Conservation (phyloP, 2,329 filamentous ascomycete species). For the Microdochium nivale region DNA sequence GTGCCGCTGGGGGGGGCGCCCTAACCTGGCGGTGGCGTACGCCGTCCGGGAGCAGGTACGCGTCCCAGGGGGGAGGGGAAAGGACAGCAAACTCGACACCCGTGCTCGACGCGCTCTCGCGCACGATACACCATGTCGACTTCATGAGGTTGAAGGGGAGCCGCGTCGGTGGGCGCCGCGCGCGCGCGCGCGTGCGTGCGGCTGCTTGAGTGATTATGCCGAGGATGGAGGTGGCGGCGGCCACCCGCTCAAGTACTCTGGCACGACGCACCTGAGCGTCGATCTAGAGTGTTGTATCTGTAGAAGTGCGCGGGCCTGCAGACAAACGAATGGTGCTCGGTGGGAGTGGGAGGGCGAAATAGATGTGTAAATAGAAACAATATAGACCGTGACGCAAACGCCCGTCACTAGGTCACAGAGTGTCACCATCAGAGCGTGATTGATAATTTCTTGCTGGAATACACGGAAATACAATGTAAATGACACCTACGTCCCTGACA, state of each 20-base stretch:
- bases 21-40: constrained; percentile 64
- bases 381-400: background rate
- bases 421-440: background rate
- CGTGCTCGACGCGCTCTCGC: constrained; percentile 59
- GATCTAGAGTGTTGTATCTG: constrained; percentile 50
- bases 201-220: constrained; percentile 66
- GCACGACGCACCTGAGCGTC: constrained; percentile 68
- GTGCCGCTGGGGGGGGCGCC: constrained; percentile 55
- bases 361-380: constrained; percentile 4
- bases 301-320: constrained; percentile 61
- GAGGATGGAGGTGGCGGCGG: constrained; percentile 59
- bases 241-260: constrained; percentile 80
- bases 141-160: constrained; percentile 62
- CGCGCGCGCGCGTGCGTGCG: constrained; percentile 27
- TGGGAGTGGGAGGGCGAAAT: constrained; percentile 66
- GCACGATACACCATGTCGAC: constrained; percentile 69
- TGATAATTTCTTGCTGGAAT: background rate
- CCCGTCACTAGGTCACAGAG: background rate
- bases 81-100: constrained; percentile 57
- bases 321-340: constrained; percentile 61
- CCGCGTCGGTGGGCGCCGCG: constrained; percentile 71
- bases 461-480: background rate
- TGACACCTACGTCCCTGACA: background rate
- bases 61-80: constrained; percentile 26
- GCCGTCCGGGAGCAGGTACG: constrained; percentile 51